Evolutionary conservation across 495 filamentous ascomycete species (phyloP), one percentile per base, ranked within the genome.

Genomic region (Xylaria sp.): DNA sequence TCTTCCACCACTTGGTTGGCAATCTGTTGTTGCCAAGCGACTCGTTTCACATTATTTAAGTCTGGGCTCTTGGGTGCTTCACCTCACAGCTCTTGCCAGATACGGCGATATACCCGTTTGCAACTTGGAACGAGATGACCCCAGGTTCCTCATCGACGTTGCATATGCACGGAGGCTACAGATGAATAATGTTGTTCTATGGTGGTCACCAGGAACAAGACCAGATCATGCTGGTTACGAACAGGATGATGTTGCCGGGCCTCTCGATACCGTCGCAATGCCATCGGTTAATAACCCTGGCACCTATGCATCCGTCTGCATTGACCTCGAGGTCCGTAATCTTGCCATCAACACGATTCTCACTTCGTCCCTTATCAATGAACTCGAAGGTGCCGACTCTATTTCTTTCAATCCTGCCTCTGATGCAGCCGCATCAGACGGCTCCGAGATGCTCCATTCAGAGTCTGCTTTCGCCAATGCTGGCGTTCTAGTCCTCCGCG

Each of bases 141-240:
- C 96, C 24, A 87, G 92, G 29, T 99, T 93, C 78, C 82, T 98
- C 64, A 98, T 99, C 75, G 96, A 99, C 77, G 88, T 99, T 55
- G 93, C 96, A 3, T 99, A 98, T 80, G 96, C 96, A 1, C 84
- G 96, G 63, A 90, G 97, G 14, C 83, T 99, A 63, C 94, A 96
- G 76, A 90, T 92, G 74, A 97, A 95, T 76, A 95, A 95, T 71
- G 93, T 99, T 7, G 92, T 99, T 19, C 86, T 99, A n/a, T 99
- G 96, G 96, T 99, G 96, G 96, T 97, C 94, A 41, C 85, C 86
- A 15, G 91, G 89, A 35, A 89, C 96, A 7, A 88, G 88, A 65
- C 96, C 97, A 33, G 96, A 99, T 75, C 96, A 99, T 83, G 96
- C 95, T 64, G 96, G 95, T 11, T 93, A 97, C 79, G 96, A 99